These are phyloP conservation scores for Populus hybrid DNA, from an alignment of 441 rosid species.

Conservation along the genomic window DNA sequence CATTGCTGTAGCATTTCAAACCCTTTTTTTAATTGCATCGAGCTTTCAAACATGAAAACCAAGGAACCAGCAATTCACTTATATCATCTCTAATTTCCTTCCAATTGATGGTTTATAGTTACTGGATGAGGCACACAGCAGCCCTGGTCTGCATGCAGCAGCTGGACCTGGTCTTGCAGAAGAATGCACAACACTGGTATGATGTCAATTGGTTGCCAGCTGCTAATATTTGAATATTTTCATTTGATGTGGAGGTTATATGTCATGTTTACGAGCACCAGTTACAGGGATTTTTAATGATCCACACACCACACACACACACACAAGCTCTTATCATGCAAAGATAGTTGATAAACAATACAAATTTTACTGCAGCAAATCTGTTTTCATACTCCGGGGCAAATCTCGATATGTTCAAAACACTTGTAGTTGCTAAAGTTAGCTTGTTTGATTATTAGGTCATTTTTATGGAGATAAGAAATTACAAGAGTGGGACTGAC, in stretches of 20 bases:
- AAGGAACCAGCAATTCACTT: background rate
- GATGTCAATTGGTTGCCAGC: background rate
- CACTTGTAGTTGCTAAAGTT: no score
- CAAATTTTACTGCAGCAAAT: background rate
- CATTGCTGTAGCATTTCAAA: background rate
- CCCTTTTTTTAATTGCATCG: background rate
- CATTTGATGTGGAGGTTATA: background rate
- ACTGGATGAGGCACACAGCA: conserved; percentile 93
- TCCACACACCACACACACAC: background rate
- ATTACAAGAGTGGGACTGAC: no score
- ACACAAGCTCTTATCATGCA: background rate
- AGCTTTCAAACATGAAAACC: no score
- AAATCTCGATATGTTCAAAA: no score
- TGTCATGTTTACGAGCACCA: background rate
- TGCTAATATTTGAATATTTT: conserved; percentile 2
- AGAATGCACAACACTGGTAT: conserved; percentile 89
- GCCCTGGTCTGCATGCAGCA: conserved; percentile 92
- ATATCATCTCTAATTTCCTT: conserved; percentile 13
- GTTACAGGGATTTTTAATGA: conserved; percentile 3
- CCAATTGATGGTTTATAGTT: conserved; percentile 50
- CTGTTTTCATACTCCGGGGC: background rate
- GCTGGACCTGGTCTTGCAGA: conserved; percentile 98
- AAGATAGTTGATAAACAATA: background rate
- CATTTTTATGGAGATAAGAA: no score
- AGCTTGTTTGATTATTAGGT: no score